phyloP scores from a whole-genome alignment of 169 alveolate species.

The Plasmodium yoelii region DNA sequence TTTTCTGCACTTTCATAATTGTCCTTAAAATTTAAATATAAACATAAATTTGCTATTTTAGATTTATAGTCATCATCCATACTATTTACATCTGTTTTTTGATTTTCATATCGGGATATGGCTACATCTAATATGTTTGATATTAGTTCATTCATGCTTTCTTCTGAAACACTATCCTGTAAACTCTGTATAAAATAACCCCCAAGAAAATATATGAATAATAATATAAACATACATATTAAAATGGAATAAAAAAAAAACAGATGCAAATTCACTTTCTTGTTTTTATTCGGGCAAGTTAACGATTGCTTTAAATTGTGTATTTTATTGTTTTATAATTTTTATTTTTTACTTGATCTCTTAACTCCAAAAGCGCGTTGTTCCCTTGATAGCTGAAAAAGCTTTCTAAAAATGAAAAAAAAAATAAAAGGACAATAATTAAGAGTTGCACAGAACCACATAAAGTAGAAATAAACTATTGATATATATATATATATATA shows the following conservation, averaged over 20 bases:
- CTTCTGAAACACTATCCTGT: conserved; percentile 28
- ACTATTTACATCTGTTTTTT: not conserved
- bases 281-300: too few relatives aligned
- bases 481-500: too few relatives aligned
- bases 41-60: conserved; percentile 47
- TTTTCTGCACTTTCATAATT: conserved; percentile 54
- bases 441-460: not conserved
- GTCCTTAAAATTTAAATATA: conserved; percentile 42
- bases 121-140: conserved; percentile 18
- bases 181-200: not conserved
- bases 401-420: conserved; percentile 17
- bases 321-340: not conserved
- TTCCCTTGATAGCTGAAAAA: conserved; percentile 10
- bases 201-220: not conserved
- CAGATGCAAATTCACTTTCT: not conserved
- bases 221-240: not conserved
- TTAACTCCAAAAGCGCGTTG: conserved; percentile 30
- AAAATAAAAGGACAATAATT: conserved; percentile 2
- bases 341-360: conserved; percentile 24
- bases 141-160: not conserved
- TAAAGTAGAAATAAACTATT: not conserved
- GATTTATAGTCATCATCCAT: conserved; percentile 14
- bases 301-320: too few relatives aligned
- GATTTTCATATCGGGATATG: not conserved
- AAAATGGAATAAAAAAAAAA: not conserved